phyloP scores from a whole-genome alignment of 2,329 filamentous ascomycete species.

The Phialophora expanda region DNA sequence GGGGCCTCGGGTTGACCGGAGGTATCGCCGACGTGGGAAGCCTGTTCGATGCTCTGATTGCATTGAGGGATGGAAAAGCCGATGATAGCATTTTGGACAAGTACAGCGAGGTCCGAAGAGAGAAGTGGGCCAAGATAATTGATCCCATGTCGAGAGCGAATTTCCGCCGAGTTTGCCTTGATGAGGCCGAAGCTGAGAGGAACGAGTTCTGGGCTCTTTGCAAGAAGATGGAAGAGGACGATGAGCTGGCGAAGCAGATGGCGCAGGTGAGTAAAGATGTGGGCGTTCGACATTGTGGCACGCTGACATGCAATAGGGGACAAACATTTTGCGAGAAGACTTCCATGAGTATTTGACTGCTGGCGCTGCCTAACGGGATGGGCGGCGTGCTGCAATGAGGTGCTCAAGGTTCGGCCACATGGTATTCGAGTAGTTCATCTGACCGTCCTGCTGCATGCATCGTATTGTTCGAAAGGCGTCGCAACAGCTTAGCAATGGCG shows the following conservation, averaged over 20 bases:
- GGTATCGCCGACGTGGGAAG: conserved; percentile 68
- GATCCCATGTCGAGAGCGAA: conserved; percentile 53
- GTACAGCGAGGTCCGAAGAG: conserved; percentile 49
- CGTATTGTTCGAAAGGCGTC: neutral
- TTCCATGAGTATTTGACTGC: conserved; percentile 31
- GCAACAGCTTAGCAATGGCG: neutral
- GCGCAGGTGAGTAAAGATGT: conserved; percentile 26
- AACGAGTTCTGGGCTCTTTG: conserved; percentile 48
- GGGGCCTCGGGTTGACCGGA: conserved; percentile 67
- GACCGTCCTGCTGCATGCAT: neutral
- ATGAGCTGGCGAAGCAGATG: conserved; percentile 32
- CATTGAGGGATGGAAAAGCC: conserved; percentile 48
- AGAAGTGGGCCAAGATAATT: conserved; percentile 49
- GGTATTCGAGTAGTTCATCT: neutral
- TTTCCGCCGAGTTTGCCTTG: conserved; percentile 45
- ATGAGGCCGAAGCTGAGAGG: conserved; percentile 45
- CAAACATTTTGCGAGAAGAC: conserved; percentile 28
- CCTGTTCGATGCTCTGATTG: conserved; percentile 64
- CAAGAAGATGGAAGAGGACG: conserved; percentile 44
- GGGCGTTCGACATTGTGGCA: neutral
- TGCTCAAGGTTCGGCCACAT: neutral
- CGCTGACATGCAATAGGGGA: conserved; percentile 24
- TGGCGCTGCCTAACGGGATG: conserved; percentile 1
- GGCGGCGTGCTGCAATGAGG: neutral
- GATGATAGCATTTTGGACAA: conserved; percentile 52